phyloP scores from a whole-genome alignment of 257 asterid species.

The Henckelia pumila region DNA sequence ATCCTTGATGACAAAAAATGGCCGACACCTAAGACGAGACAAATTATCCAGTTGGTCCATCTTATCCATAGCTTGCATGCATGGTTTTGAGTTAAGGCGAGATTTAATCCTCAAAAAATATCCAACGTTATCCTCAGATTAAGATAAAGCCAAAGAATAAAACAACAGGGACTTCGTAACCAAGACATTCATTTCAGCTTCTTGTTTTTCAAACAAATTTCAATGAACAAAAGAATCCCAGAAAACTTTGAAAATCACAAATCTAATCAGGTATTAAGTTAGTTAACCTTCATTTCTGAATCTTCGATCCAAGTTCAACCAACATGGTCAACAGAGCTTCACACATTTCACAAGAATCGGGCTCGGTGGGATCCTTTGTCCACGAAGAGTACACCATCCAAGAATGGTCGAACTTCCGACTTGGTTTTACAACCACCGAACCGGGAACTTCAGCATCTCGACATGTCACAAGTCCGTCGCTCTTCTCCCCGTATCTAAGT shows the following conservation, averaged over 20 bases:
- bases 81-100: no score
- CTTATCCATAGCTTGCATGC: no score
- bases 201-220: neutral
- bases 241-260: neutral
- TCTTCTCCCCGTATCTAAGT: constrained; percentile 87
- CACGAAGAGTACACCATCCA: constrained; percentile 94
- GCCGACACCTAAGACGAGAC: no score
- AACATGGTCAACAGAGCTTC: constrained; percentile 75
- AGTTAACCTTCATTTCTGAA: neutral
- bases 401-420: constrained; percentile 73
- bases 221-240: neutral
- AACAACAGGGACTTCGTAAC: neutral
- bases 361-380: constrained; percentile 53
- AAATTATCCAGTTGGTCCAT: no score
- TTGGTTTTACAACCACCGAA: constrained; percentile 74
- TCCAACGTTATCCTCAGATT: no score
- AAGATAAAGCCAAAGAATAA: no score
- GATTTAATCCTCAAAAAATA: no score
- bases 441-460: constrained; percentile 98
- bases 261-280: neutral
- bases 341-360: constrained; percentile 30
- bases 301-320: constrained; percentile 53
- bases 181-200: neutral
- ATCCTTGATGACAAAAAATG: no score
- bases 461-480: constrained; percentile 92